These are phyloP conservation scores for Trichoderma harzianum DNA, from an alignment of 2,329 filamentous ascomycete genomes.

Conservation along the genomic window DNA sequence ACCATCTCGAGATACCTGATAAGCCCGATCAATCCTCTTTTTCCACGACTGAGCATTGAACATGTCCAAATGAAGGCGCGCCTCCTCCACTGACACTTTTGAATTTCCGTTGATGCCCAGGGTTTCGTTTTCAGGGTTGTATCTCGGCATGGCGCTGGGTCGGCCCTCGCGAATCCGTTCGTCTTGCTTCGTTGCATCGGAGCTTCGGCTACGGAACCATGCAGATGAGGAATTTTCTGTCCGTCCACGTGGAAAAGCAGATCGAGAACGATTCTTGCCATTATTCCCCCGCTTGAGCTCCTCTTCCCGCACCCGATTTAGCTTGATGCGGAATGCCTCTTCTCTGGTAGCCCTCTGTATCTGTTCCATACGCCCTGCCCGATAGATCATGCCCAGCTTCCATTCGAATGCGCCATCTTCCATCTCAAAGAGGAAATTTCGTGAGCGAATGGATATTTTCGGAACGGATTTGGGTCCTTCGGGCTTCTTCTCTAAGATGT, in stretches of 20 bases:
- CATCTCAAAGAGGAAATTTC: constrained; percentile 82
- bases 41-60: constrained; percentile 93
- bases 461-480: constrained; percentile 85
- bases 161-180: constrained; percentile 31
- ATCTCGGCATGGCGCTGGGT: constrained; percentile 54
- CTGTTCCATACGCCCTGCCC: constrained; percentile 83
- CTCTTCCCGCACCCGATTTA: constrained; percentile 76
- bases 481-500: constrained; percentile 79
- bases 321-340: constrained; percentile 83
- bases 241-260: constrained; percentile 42
- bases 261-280: constrained; percentile 52
- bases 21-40: constrained; percentile 76
- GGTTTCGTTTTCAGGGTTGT: constrained; percentile 72
- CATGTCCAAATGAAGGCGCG: constrained; percentile 68
- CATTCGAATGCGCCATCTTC: constrained; percentile 97
- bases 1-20: constrained; percentile 64
- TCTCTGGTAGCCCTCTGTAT: constrained; percentile 84
- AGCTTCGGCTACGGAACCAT: constrained; percentile 54
- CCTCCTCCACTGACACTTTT: constrained; percentile 72
- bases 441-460: constrained; percentile 76
- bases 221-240: constrained; percentile 30
- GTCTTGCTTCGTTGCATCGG: constrained; percentile 41
- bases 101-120: constrained; percentile 66
- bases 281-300: constrained; percentile 53
- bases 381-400: constrained; percentile 93